These are phyloP conservation scores for Cadophora gregata DNA, from an alignment of 2,329 filamentous ascomycete genomes.

Conservation along the genomic window DNA sequence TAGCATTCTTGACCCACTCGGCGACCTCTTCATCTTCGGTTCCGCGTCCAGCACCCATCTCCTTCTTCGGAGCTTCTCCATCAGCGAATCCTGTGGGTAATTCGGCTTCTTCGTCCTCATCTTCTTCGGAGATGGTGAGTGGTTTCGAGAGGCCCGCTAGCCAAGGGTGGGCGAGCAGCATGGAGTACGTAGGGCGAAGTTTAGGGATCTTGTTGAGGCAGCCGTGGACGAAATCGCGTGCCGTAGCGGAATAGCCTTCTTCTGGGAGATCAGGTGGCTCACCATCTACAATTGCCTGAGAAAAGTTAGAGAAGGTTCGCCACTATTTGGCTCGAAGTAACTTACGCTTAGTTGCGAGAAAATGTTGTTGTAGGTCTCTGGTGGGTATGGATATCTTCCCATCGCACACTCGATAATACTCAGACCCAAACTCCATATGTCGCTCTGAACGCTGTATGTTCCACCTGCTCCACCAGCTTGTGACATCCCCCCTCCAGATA, in stretches of 20 bases:
- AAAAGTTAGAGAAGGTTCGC: slow-evolving; percentile 15
- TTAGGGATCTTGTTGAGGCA: slow-evolving; percentile 94
- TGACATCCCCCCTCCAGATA: slow-evolving; percentile 83
- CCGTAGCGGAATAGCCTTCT: slow-evolving; percentile 77
- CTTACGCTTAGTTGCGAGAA: slow-evolving; percentile 96
- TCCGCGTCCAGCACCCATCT: slow-evolving; percentile 32
- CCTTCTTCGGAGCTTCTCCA: slow-evolving; percentile 30
- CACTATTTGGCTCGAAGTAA: slow-evolving; percentile 38
- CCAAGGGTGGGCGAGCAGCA: slow-evolving; percentile 90
- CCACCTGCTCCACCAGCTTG: slow-evolving; percentile 75
- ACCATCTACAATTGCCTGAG: slow-evolving; percentile 93
- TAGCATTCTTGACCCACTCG: slow-evolving; percentile 77
- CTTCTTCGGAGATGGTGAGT: slow-evolving; percentile 73
- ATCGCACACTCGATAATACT: slow-evolving; percentile 96
- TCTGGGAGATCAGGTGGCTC: slow-evolving; percentile 88
- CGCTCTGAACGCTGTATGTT: slow-evolving; percentile 96
- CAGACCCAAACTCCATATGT: slow-evolving; percentile 95
- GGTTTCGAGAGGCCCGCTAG: slow-evolving; percentile 77
- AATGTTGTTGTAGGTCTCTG: slow-evolving; percentile 97
- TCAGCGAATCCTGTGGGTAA: slow-evolving; percentile 41
- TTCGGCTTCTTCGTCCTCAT: slow-evolving; percentile 54
- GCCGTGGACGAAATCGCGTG: slow-evolving; percentile 84
- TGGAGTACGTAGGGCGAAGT: slow-evolving; percentile 90
- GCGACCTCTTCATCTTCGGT: slow-evolving; percentile 80
- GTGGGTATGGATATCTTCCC: slow-evolving; percentile 94